Base-by-base conservation (phyloP, 1,139 yeast species). In the Saccharomyces hybrid region DNA sequence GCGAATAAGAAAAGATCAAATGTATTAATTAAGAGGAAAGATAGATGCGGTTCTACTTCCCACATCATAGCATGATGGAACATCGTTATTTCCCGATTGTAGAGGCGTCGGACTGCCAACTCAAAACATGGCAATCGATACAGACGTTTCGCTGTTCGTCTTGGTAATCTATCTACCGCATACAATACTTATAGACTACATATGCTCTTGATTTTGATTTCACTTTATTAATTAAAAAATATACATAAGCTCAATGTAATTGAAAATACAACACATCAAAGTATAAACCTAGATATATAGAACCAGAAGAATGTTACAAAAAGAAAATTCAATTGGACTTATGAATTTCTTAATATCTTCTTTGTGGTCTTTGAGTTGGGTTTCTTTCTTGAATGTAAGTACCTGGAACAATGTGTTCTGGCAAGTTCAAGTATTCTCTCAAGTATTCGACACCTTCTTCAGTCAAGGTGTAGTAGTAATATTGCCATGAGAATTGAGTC, bases 401-500 rank as follows among this genome's bases (percentile, higher is more conserved):
- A 78, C 88, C 86, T 76, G 99, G 99, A 77, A 90, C 93, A 78
- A 93, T 87, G 80, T 91, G 96, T 78, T 87, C 95, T 80, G 99
- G 99, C 73, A 93, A 85, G 86, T 90, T 91, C 78, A 93, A 87
- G 88, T 91, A 95, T 76, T 88, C 89, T 82, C 98, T 88, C 77
- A 93, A 87, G 88, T 82, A 93, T 76, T 90, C 96, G 68, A 93
- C 95, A 85, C 99, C 99, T 80, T 88, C 96, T 77, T 93, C 98
- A 76, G 98, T 93, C 77, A 93, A 88, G 83, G 99, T 89, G 95
- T 93, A 93, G 96, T 93, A 93, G 83, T 93, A 93, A 86, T 89
- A 89, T 86, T 91, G 97, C 99, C 99, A 93, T 73, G 98, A 93
- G 87, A 91, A 93, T 81, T 91, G 98, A 73, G 99, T 93, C 88